Base-by-base conservation (phyloP, 768 basidiomycete genomes). In the Kwoniella dendrophila region DNA sequence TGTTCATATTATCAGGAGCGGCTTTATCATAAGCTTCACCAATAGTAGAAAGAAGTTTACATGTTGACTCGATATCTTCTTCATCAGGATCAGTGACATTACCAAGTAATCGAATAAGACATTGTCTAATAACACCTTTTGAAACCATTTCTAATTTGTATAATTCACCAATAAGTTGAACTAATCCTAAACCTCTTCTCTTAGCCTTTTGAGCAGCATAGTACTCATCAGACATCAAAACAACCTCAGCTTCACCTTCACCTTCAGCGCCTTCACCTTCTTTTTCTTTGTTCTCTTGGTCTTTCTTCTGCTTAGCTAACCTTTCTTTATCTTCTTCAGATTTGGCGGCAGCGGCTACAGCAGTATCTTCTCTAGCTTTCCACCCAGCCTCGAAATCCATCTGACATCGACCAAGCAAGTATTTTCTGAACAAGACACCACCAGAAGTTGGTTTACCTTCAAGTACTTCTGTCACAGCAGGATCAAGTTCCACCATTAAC, bases 111-210 rank as follows among this genome's bases (percentile, higher is more conserved):
- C 95, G 93, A 85, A 92, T 92, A 77, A 97, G 87, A 83, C 95
- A 99, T 80, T 92, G 90, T 82, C 93, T 90, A 90, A 98, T 99
- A 82, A 98, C 95, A 69, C 92, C 88, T 82, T 93, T 92, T 49
- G 92, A 93, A 56, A 98, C 83, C 92, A 97, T 96, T 81, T 91
- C 90, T n/a, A 99, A 83, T 82, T 97, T 97, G 88, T 92, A 99
- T 56, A 98, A 83, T 81, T 99, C 95, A 66, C 95, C 94, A 66
- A 98, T 97, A 82, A 99, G 94, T 80, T 90, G 91, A 82, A 97
- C 92, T 69, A 99, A 85, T 83, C 95, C 92, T 12, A 97, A 87
- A 79, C 95, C 94, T 66, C 91, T 90, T 63, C 94, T 90, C 82
- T 97, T 98, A 41, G 93, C 95, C 83, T 95, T 96, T 80, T 94